Base-by-base conservation (phyloP, 2,329 filamentous ascomycete genomes). In the Xylaria sp. region DNA sequence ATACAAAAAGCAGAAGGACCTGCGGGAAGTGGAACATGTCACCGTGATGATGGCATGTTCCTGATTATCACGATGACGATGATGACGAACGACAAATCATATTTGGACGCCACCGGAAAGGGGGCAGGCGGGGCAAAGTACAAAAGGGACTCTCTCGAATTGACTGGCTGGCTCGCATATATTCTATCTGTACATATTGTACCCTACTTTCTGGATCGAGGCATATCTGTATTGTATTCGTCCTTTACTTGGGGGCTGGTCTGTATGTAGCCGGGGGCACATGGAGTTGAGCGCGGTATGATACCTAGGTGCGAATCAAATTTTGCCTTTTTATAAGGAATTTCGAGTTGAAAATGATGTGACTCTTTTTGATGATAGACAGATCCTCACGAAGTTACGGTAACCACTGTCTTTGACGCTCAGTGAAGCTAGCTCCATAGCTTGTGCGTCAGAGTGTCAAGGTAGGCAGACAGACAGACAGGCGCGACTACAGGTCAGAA, bases 141-240 rank as follows among this genome's bases (percentile, higher is more conserved):
- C 21, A 54, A 63, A 55, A 25, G 32, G 32, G 23, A 44, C 16
- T 29, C 35, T 29, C 35, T 42, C 6, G 53, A 50, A 50, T 59
- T 50, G 37, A 29, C 59, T 54, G 16, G 40, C 63, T 54, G 16
- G 40, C 63, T 54, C 40, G 29, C 47, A 68, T 42, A 21, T 63
- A 58, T 37, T 63, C 29, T 37, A 60, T 55, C 48, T 68, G 68
- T 68, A 69, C 35, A 64, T 62, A 69, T 60, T 69, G 48, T 69
- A 63, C 51, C 60, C 55, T 67, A 53, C 57, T 61, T 60, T 37
- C 27, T 67, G 65, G 61, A 58, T 37, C 37, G 37, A 68, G 65
- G 67, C 50, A 60, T 59, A 61, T 61, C n/a, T 66, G 60, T 69
- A 70, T 68, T 70, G 61, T 70, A 68, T 37, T 18, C 35, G 48